phyloP scores from a whole-genome alignment of 2,329 filamentous ascomycete genomes.

The Drechslerella dactyloides region DNA sequence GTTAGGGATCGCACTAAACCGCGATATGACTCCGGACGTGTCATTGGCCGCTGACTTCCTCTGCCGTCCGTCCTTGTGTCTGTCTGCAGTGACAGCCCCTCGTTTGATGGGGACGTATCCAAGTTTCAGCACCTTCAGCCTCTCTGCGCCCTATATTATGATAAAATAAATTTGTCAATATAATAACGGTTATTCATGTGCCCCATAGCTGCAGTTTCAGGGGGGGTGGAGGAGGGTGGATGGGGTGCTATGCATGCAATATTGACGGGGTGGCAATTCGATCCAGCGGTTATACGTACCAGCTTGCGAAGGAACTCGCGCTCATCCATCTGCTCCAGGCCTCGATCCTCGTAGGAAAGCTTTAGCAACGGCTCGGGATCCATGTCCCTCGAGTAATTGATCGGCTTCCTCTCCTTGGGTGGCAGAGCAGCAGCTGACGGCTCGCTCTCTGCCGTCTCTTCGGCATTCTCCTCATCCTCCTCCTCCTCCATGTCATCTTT shows the following conservation, averaged over 20 bases:
- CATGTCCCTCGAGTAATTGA: slow-evolving; percentile 60
- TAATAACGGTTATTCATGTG: slow-evolving; percentile 5
- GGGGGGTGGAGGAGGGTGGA: no score
- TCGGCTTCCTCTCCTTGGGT: slow-evolving; percentile 48
- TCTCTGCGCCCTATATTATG: slow-evolving; percentile 62
- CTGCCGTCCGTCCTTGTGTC: slow-evolving; percentile 56
- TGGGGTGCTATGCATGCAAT: no score
- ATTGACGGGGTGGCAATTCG: slow-evolving; percentile 4
- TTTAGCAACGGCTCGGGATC: slow-evolving; percentile 73
- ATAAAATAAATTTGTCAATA: slow-evolving; percentile 25
- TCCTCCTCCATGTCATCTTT: background rate
- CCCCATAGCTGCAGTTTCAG: slow-evolving; percentile 34
- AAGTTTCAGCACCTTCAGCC: slow-evolving; percentile 68
- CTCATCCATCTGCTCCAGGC: slow-evolving; percentile 66
- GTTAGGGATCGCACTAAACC: slow-evolving; percentile 72
- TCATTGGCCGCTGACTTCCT: slow-evolving; percentile 49
- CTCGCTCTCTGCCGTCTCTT: slow-evolving; percentile 4
- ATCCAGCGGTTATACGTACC: slow-evolving; percentile 56
- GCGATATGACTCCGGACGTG: slow-evolving; percentile 59
- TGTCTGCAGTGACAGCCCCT: slow-evolving; percentile 58
- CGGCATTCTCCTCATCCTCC: slow-evolving; percentile 20
- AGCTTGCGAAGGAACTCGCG: slow-evolving; percentile 65
- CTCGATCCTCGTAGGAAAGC: slow-evolving; percentile 69
- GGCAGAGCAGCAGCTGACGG: slow-evolving; percentile 10
- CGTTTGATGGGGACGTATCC: slow-evolving; percentile 70